Evolutionary conservation across 768 basidiomycete genomes (phyloP), one percentile per base, ranked within the genome.

Genomic region (Podaxis sp.): DNA sequence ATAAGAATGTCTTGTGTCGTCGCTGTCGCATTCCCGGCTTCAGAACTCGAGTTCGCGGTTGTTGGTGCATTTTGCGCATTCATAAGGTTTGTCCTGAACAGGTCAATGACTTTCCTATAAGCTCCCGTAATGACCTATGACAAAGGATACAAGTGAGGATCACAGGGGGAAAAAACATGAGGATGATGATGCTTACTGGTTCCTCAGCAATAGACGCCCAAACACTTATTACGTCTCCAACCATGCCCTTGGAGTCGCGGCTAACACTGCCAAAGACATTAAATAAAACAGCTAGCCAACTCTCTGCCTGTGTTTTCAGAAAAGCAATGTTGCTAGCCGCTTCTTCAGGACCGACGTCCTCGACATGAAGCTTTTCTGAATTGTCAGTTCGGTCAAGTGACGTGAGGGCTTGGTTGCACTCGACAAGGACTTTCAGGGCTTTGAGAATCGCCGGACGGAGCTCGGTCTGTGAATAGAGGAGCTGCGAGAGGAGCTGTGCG

Each of bases 261-360:
- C 83, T 85, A 36, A 91, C 86, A 63, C 84, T 93, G 61, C 90
- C 85, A 75, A 96, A 98, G n/a, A 99, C 89, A 71, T 99, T 99
- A 80, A 98, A 95, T 50, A 97, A 80, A 4, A 98, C 94, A 0
- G 94, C 89, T 37, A 98, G 84, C 90, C 97, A 96, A 69, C 94
- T 97, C 72, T 94, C 91, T 0, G 84, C 89, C 70, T 98, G 90
- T 0, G 80, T 81, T 46, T 83, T 85, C 59, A 98, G 79, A 74
- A 91, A 90, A 1, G 72, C 78, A 27, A 98, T 65, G 67, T 95
- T 95, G 50, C 77, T 77, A 36, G 75, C 68, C 2, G 91, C 94
- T 68, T 86, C 83, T 43, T 80, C 79, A 15, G 78, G 76, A 9
- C 89, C 80, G 47, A 92, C 70, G 9, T 74, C 66, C 11, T 86